Evolutionary conservation across 1,284 basidiomycete genomes (phyloP).

Genomic region (Apiotrichum sp.): DNA sequence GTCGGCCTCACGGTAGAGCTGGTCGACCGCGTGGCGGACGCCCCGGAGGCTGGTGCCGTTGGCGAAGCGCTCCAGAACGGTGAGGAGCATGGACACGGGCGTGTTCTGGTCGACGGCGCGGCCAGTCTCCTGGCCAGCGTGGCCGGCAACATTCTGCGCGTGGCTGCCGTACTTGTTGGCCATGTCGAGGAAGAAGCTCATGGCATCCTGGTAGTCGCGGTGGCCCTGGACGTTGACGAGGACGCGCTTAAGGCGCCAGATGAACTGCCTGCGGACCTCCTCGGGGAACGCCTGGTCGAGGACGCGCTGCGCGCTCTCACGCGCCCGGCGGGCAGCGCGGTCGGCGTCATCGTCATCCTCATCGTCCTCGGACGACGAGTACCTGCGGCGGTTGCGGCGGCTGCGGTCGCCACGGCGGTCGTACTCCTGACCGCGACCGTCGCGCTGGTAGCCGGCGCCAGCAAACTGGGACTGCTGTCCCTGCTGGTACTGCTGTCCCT

Average conservation of each 20-base stretch:
- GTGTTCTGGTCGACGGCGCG: slow-evolving; percentile 52
- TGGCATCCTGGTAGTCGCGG: slow-evolving; percentile 77
- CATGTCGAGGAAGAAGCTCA: slow-evolving; percentile 66
- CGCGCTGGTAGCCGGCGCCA: not conserved
- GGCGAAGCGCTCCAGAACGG: slow-evolving; percentile 85
- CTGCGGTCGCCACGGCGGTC: not conserved
- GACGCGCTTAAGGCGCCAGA: slow-evolving; percentile 55
- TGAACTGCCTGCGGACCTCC: slow-evolving; percentile 63
- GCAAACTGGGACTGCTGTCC: slow-evolving; percentile 15
- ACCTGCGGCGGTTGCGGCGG: not conserved
- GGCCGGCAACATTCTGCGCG: slow-evolving; percentile 50
- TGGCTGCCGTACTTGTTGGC: slow-evolving; percentile 70
- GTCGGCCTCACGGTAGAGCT: slow-evolving; percentile 67
- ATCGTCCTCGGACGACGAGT: not conserved
- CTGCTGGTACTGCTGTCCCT: slow-evolving; percentile 16
- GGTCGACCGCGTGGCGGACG: slow-evolving; percentile 66
- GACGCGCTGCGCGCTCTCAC: not conserved
- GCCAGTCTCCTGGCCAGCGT: slow-evolving; percentile 48
- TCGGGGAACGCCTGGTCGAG: slow-evolving; percentile 80
- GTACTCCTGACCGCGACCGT: not conserved
- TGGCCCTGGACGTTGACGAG: slow-evolving; percentile 85
- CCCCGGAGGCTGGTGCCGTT: slow-evolving; percentile 60
- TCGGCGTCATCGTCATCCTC: not conserved
- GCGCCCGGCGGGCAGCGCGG: not conserved
- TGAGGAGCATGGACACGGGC: slow-evolving; percentile 56